These are phyloP conservation scores for Citropsis articulata DNA, from an alignment of 345 rosid genomes.

Conservation along the genomic window DNA sequence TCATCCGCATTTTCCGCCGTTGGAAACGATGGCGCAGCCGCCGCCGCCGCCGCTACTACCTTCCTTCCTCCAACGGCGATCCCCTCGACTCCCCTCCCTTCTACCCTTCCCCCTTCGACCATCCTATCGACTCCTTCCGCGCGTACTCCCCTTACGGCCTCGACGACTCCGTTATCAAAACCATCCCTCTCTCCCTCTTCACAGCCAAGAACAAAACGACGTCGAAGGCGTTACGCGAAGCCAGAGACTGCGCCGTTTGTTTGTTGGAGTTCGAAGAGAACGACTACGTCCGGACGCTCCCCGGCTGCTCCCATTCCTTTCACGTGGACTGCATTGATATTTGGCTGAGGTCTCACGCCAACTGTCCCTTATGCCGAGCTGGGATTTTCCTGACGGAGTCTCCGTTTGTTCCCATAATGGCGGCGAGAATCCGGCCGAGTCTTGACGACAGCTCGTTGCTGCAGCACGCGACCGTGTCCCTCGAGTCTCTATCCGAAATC, in stretches of 20 bases:
- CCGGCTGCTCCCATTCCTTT: conserved; percentile 78
- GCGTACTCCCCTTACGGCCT: conserved; percentile 67
- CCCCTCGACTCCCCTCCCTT: conserved; percentile 57
- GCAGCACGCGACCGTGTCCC: conserved; percentile 7
- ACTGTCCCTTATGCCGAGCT: conserved; percentile 89
- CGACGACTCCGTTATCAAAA: conserved; percentile 82
- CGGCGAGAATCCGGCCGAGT: conserved; percentile 81
- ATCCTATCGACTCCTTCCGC: conserved; percentile 37
- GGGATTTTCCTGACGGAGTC: conserved; percentile 58
- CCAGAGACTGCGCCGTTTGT: conserved; percentile 80
- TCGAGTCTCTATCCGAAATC: conserved; percentile 30
- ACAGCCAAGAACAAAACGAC: conserved; percentile 24
- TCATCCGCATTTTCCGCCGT: conserved; percentile 46
- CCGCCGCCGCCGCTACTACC: conserved; percentile 31
- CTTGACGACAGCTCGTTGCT: conserved; percentile 54
- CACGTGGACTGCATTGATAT: conserved; percentile 93
- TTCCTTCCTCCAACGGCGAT: conserved; percentile 50
- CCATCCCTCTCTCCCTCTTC: conserved; percentile 70
- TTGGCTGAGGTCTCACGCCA: conserved; percentile 89
- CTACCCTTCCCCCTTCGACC: conserved; percentile 48
- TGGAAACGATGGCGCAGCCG: conserved; percentile 48
- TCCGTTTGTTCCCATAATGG: conserved; percentile 84
- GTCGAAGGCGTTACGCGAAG: conserved; percentile 20
- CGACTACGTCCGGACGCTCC: conserved; percentile 82
- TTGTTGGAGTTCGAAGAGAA: conserved; percentile 78